Base-by-base conservation (phyloP, 192 early-diverging fungal genomes). In the Coemansia sp. region DNA sequence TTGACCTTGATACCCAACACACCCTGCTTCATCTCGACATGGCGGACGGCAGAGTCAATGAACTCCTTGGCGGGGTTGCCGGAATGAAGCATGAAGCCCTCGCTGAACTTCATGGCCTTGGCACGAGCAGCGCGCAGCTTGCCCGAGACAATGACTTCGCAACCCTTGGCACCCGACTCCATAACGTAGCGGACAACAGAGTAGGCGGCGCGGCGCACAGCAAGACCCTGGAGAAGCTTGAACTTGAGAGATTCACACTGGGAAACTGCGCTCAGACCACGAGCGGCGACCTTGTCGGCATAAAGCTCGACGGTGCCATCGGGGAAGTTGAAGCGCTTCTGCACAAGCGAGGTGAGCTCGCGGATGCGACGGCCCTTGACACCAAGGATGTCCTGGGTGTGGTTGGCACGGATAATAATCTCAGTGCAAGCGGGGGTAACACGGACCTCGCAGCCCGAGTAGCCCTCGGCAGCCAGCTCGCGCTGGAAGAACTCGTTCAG, bases 71-170 rank as follows among this genome's bases (percentile, higher is more conserved):
- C 92, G 83, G 97, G 97, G 85, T 98, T 92, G 88, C 97, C 97
- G 81, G 95, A 97, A 94, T 98, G 95, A 85, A 98, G 92, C 95
- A 99, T 97, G 91, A 99, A 98, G 71, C 97, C 97, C 76, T 98
- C 95, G 82, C 90, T 88, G 87, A 99, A 99, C 92, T 99, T 99
- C 97, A 98, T 97, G 63, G 97, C 90, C 94, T 99, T 99, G 85
- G 97, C 97, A 95, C 97, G 97, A 68, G 95, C 95, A 84, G 92
- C 97, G 86, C 97, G 95, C 73, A 99, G 91, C 92, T 99, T 99
- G 71, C 97, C 97, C 69, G 95, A 98, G 71, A 99, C 92, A 80
- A 99, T 88, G 64, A 99, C 97, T 85, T 99, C 97, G 85, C 93
- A 94, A 84, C 97, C 97, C 92, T 99, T 99, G 77, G 94, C 97